Conservation (phyloP, 495 filamentous ascomycete genomes). For the Penicillium angulare region DNA sequence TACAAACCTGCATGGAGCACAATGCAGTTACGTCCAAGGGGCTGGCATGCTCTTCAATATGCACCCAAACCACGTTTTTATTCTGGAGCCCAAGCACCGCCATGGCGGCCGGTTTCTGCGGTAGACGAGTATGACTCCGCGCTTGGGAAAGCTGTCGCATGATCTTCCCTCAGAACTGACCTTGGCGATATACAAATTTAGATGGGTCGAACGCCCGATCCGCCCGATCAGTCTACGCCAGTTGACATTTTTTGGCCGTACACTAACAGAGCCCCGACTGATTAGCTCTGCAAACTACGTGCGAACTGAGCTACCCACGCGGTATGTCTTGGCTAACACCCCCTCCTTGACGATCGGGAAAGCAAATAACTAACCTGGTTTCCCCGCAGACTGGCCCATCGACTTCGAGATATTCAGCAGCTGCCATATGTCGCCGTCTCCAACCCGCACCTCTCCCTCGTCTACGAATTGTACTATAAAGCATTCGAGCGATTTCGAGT, state of each 20-base stretch:
- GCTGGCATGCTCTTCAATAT: constrained; percentile 27
- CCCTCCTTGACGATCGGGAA: background rate
- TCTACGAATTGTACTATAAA: constrained; percentile 94
- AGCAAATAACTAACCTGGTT: background rate
- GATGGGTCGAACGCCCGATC: constrained; percentile 84
- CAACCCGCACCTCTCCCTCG: constrained; percentile 89
- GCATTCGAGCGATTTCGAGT: constrained; percentile 89
- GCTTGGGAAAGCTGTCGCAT: constrained; percentile 3
- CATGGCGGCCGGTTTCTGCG: constrained; percentile 79
- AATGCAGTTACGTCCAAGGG: constrained; percentile 37
- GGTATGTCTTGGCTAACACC: constrained; percentile 49
- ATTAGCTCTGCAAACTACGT: constrained; percentile 97
- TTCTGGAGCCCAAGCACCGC: constrained; percentile 46
- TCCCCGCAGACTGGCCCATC: constrained; percentile 70
- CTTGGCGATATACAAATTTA: constrained; percentile 25
- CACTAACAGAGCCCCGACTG: constrained; percentile 83
- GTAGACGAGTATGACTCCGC: constrained; percentile 70
- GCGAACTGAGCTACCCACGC: constrained; percentile 88
- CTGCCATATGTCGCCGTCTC: constrained; percentile 94
- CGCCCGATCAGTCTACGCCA: constrained; percentile 86
- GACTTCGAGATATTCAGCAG: constrained; percentile 95
- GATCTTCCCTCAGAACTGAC: constrained; percentile 3
- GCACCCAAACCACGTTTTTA: constrained; percentile 23
- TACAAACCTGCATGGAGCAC: constrained; percentile 29
- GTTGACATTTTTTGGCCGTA: constrained; percentile 91